A percentile compares a stretch with the other conserved stretches of the same genome.
Evolutionary conservation across 2,329 filamentous ascomycete genomes (phyloP).

Genomic region (Fusarium sp.): DNA sequence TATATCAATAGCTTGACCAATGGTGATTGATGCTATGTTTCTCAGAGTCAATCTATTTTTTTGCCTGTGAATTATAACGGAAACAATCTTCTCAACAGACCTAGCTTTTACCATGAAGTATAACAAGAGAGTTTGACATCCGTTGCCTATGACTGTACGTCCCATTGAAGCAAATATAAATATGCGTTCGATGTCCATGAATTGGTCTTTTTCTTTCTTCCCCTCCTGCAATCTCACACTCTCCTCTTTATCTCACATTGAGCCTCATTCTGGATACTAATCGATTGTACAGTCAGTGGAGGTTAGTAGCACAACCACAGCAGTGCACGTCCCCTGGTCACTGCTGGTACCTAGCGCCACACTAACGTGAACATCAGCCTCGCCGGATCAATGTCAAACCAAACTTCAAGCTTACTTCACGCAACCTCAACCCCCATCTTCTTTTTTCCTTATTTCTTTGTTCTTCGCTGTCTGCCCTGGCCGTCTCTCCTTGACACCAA

Average conservation of each 20-base stretch:
- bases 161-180: background rate
- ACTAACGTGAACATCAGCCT: slow-evolving; percentile 34
- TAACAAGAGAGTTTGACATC: background rate
- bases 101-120: background rate
- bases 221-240: background rate
- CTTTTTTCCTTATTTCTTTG: slow-evolving; percentile 17
- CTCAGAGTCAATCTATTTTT: background rate
- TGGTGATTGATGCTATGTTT: background rate
- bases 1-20: background rate
- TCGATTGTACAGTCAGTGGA: background rate
- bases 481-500: slow-evolving; percentile 16
- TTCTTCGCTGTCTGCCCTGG: slow-evolving; percentile 3
- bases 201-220: background rate
- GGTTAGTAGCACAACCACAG: background rate
- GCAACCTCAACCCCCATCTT: background rate
- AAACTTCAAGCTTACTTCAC: slow-evolving; percentile 22
- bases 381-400: slow-evolving; percentile 38
- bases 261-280: background rate
- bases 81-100: background rate
- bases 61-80: background rate
- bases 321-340: background rate
- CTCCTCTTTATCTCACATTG: background rate
- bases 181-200: background rate
- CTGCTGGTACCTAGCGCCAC: slow-evolving; percentile 22
- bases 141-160: background rate